Conservation (phyloP, 1,284 basidiomycete species). For the Sphagnurus paluster region DNA sequence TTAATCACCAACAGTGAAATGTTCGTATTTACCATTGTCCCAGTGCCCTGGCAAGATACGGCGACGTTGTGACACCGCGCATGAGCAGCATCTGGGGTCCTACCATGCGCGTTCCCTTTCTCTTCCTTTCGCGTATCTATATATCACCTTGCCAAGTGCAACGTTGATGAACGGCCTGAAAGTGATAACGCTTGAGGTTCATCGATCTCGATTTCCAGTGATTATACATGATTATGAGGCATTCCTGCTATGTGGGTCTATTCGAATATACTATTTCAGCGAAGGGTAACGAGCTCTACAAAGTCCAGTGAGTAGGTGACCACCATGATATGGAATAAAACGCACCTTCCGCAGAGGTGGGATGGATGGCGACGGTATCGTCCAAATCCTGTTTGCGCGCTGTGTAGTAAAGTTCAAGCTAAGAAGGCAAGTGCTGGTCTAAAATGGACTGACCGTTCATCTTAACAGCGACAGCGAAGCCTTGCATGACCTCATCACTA, state of each 20-base stretch:
- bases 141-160: too few relatives aligned
- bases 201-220: slow-evolving; percentile 2
- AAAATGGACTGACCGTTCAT: slow-evolving; percentile 80
- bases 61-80: background rate
- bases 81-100: slow-evolving; percentile 11
- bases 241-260: too few relatives aligned
- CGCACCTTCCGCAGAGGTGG: slow-evolving; percentile 75
- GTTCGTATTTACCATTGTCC: background rate
- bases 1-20: too few relatives aligned
- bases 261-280: slow-evolving; percentile 18
- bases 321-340: slow-evolving; percentile 10
- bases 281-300: slow-evolving; percentile 32
- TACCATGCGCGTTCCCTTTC: slow-evolving; percentile 1
- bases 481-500: slow-evolving; percentile 92
- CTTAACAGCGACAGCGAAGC: slow-evolving; percentile 93
- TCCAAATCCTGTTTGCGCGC: slow-evolving; percentile 85
- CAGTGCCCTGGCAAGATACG: too few relatives aligned
- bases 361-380: slow-evolving; percentile 91
- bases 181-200: slow-evolving; percentile 2
- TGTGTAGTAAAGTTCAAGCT: slow-evolving; percentile 24
- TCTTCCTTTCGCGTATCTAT: too few relatives aligned
- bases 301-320: slow-evolving; percentile 3
- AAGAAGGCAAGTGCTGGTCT: too few relatives aligned
- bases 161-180: too few relatives aligned
- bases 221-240: too few relatives aligned